Conservation (phyloP, 2,329 filamentous ascomycete genomes). For the Scedosporium dehoogii region DNA sequence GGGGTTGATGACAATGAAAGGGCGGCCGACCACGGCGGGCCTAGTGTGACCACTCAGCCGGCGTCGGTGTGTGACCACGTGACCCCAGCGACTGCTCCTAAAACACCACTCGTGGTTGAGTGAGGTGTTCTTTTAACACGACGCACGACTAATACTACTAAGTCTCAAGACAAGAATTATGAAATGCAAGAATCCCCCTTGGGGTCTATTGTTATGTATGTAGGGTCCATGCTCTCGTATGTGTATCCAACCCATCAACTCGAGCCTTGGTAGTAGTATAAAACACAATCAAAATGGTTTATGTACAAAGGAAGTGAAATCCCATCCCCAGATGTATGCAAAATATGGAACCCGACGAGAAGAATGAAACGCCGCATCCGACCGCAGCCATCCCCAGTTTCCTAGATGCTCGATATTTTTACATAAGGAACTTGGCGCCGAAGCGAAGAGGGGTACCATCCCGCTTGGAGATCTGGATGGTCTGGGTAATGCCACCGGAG, state of each 20-base stretch:
- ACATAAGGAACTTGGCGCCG: constrained; percentile 12
- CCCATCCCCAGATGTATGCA: neutral
- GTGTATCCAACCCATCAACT: neutral
- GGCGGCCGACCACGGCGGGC: too few species aligned
- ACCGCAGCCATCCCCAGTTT: neutral
- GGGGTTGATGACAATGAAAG: too few species aligned
- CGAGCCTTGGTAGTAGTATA: too few species aligned
- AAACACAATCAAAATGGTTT: neutral
- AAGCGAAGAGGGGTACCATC: constrained; percentile 7
- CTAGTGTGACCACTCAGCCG: too few species aligned
- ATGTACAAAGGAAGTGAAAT: neutral
- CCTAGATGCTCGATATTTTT: neutral
- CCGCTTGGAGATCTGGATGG: constrained; percentile 9
- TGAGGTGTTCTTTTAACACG: too few species aligned
- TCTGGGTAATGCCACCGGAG: constrained; percentile 25
- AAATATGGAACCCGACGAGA: neutral
- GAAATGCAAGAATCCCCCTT: too few species aligned
- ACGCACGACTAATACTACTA: too few species aligned
- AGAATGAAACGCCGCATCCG: neutral
- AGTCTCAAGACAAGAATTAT: too few species aligned
- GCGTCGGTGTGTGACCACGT: too few species aligned
- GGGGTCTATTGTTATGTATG: too few species aligned
- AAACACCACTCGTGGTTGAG: too few species aligned
- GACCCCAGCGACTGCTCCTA: too few species aligned
- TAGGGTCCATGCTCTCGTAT: neutral